Base-by-base conservation (phyloP, 768 basidiomycete genomes). In the Pisolithus orientalis region DNA sequence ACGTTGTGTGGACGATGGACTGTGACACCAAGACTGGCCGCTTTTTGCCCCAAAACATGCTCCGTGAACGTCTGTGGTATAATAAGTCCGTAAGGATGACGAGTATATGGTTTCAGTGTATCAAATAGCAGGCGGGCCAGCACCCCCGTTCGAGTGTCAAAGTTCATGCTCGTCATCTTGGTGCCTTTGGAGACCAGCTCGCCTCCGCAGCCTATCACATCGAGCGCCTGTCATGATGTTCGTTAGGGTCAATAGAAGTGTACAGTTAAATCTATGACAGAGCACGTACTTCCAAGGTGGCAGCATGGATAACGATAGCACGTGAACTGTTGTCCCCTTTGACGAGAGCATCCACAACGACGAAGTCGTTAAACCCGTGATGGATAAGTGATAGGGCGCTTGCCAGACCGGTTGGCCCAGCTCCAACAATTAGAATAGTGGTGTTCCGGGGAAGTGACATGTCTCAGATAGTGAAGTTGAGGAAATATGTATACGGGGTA, bases 391-490 rank as follows among this genome's bases (percentile, higher is more conserved):
- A 71, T 14, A 79, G 59, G 24, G 78, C 79, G 43, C 70, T 63
- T 0, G 75, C 65, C 47, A 80, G 72, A 7, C 80, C 79, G 0
- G 70, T 59, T 24, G 79, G 79, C 16, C 79, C 79, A 25, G 75
- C 76, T 28, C 77, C 79, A 9, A 80, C 72, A 25, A 81, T 69
- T 47, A 80, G 72, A 28, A 80, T 62, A 25, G 72, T 72, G 5
- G 76, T 73, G 43, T 51, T 60, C 3, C 54, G 47, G 0, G 74
- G 74, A 21, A 73, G 59, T 28, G 68, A 58, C 63, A 66, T 63
- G 29, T 40, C 31, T 32, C 31, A 32, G 31, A 32, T 32, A 9
- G 31, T 32, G 9, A 32, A 32, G 4, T 32, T 32, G 31, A 32
- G 31, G 31, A 11, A 4, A 32, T 10, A 4, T 10, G 31, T 11